Base-by-base conservation (phyloP, 805 yeast genomes). In the Yarrowia deformans region DNA sequence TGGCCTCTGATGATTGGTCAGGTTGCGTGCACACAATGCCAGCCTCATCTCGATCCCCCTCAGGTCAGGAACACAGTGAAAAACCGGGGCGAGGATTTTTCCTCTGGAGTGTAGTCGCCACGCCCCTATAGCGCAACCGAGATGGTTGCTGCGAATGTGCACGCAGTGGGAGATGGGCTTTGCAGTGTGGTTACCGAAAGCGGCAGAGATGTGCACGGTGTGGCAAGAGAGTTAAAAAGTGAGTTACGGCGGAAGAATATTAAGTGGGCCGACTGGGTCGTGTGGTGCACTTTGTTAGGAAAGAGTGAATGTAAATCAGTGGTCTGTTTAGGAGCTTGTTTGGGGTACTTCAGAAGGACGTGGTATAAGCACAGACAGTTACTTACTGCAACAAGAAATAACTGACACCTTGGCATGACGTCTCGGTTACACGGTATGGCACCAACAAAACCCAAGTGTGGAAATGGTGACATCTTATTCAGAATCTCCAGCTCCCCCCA, bases 251-350 rank as follows among this genome's bases (percentile, higher is more conserved):
- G 46, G 34, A 56, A 56, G 42, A 56, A 39, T 39, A 19, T 14
- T 18, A 50, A 40, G 46, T 56, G 63, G 63, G 29, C 48, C 63
- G 63, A 56, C 48, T 23, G 45, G 32, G 60, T 54, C 35, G 61
- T 55, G 61, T 55, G 61, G 46, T 54, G 43, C 42, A 35, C 43
- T 54, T 37, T 23, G 19, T 34, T n/a, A 23, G 48, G 63, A 42
- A 42, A 56, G 63, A 56, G 7, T n/a, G 63, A 56, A 56, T 40
- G 63, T 32, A 55, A 40, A 55, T 55, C 61, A 37, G 40, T 40
- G 29, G 63, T 16, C 39, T 19, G 60, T 19, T 54, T 54, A 39
- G 45, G 6, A 10, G 42, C 34, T 29, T 46, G 23, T 23, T n/a
- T n/a, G n/a, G n/a, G n/a, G n/a, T n/a, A n/a, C n/a, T n/a, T n/a